Conservation (phyloP, 495 filamentous ascomycete genomes). For the Friedmanniomyces endolithicus region DNA sequence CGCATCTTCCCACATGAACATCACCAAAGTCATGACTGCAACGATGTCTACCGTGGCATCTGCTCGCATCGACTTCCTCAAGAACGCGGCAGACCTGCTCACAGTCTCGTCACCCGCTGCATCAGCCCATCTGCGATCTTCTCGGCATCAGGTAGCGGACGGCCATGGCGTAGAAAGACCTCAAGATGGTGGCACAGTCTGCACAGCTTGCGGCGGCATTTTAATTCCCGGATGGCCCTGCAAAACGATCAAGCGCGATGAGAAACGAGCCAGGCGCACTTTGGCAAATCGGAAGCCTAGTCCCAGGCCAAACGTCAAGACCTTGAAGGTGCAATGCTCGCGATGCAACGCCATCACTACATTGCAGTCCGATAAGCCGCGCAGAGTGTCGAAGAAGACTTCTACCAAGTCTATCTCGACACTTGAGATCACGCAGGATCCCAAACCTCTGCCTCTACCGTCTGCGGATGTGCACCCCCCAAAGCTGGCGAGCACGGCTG, state of each 20-base stretch:
- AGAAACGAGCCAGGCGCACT: too few species aligned
- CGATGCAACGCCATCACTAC: conserved; percentile 3
- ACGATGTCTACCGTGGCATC: conserved; percentile 31
- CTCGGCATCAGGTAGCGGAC: conserved; percentile 33
- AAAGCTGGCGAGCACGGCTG: neutral
- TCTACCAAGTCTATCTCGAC: neutral
- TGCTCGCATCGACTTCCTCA: conserved; percentile 21
- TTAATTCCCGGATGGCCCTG: conserved; percentile 36
- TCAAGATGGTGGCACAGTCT: conserved; percentile 34
- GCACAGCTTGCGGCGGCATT: conserved; percentile 41
- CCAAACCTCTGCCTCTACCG: neutral
- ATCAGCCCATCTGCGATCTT: conserved; percentile 37
- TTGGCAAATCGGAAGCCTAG: neutral
- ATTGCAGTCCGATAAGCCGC: neutral
- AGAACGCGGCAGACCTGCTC: conserved; percentile 34
- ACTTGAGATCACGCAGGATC: neutral
- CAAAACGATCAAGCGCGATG: neutral
- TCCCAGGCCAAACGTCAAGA: neutral
- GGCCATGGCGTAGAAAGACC: conserved; percentile 32
- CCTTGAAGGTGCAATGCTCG: conserved; percentile 1
- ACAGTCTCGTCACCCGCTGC: conserved; percentile 35
- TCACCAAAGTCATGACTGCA: conserved; percentile 13
- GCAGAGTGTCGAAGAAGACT: neutral
- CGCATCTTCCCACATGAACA: neutral
- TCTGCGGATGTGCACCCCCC: conserved; percentile 6